Percentiles rank a stretch among this genome's conserved stretches.
Conservation (phyloP, 176 grass and related monocot genomes). For the Aegilops speltoides region DNA sequence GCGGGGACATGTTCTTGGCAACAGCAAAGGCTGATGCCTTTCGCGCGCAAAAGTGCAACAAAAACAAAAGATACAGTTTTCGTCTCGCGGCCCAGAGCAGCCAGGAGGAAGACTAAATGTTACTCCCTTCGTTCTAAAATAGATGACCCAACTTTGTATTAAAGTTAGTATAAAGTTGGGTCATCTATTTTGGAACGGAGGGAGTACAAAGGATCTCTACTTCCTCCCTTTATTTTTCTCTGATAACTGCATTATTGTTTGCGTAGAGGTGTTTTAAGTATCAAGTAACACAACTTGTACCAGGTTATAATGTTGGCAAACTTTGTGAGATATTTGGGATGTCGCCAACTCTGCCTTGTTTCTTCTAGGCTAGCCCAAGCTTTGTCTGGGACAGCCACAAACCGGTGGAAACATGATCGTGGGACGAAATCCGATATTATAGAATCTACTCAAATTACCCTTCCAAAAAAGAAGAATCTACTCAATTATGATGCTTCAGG, state of each 20-base stretch:
- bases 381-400: neutral
- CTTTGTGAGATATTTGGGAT: neutral
- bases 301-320: neutral
- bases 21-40: too few species aligned
- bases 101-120: too few species aligned
- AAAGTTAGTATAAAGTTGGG: too few species aligned
- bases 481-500: too few species aligned
- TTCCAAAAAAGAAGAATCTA: too few species aligned
- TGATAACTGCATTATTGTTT: neutral
- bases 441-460: neutral
- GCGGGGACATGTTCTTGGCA: too few species aligned
- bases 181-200: too few species aligned
- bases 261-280: neutral
- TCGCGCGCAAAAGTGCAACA: too few species aligned
- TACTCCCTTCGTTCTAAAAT: too few species aligned
- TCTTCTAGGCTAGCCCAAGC: neutral
- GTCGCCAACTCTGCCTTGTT: neutral
- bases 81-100: too few species aligned
- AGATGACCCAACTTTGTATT: too few species aligned
- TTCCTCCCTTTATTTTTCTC: neutral
- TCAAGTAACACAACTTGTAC: neutral
- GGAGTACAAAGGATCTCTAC: neutral
- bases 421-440: neutral
- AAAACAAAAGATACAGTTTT: too few species aligned
- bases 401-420: neutral